Evolutionary conservation across 2,329 filamentous ascomycete genomes (phyloP).

Genomic region (Raffaelea albimanens): DNA sequence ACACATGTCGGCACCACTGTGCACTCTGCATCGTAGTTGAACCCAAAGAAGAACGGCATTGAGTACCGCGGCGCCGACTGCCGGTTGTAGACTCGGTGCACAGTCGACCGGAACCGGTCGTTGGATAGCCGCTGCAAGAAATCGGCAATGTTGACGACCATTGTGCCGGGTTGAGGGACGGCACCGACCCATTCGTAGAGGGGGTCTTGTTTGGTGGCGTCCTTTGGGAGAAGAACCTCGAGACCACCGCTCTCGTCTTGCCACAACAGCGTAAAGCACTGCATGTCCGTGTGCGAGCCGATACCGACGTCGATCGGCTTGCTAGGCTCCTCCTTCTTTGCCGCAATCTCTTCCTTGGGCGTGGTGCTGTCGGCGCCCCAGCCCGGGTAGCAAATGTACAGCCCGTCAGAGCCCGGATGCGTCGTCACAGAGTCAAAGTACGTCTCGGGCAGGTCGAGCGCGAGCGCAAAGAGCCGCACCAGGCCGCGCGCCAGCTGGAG

Average conservation of each 20-base stretch:
- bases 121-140: slow-evolving; percentile 42
- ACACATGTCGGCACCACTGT: slow-evolving; percentile 31
- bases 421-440: slow-evolving; percentile 31
- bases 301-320: slow-evolving; percentile 26
- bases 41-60: slow-evolving; percentile 48
- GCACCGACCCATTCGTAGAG: slow-evolving; percentile 27
- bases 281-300: slow-evolving; percentile 37
- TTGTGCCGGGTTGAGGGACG: slow-evolving; percentile 32
- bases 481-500: slow-evolving; percentile 14
- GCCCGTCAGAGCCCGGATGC: slow-evolving; percentile 21
- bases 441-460: slow-evolving; percentile 13
- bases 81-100: slow-evolving; percentile 40
- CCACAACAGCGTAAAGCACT: slow-evolving; percentile 40
- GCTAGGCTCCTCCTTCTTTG: no score
- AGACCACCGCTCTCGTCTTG: slow-evolving; percentile 33
- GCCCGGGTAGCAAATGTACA: slow-evolving; percentile 17
- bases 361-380: slow-evolving; percentile 14
- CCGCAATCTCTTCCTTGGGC: no score
- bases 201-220: background rate
- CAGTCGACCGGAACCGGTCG: slow-evolving; percentile 35
- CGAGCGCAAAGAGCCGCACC: slow-evolving; percentile 15
- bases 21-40: slow-evolving; percentile 34
- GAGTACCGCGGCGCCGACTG: slow-evolving; percentile 33
- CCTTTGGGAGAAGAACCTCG: slow-evolving; percentile 22
- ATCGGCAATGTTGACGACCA: slow-evolving; percentile 44